Evolutionary conservation across 169 alveolate species (phyloP).

Genomic region (Eimeria maxima): DNA sequence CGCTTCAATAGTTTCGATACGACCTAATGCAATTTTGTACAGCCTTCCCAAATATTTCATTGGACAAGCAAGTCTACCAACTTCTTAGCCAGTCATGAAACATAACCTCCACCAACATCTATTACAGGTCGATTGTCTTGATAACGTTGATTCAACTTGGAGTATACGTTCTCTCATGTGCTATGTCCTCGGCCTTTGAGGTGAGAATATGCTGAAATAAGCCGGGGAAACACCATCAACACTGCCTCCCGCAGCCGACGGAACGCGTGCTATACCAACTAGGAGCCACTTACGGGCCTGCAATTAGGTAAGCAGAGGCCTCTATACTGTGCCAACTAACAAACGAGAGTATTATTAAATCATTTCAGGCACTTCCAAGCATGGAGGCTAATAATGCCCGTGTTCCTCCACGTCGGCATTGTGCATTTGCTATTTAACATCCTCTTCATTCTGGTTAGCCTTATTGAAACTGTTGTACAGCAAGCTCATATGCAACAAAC

Average conservation of each 20-base stretch:
- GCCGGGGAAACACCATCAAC: no score
- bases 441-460: constrained; percentile 83
- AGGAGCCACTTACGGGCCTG: constrained; percentile 80
- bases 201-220: background rate
- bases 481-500: background rate
- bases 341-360: background rate
- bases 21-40: background rate
- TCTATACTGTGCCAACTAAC: background rate
- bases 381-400: constrained; percentile 88
- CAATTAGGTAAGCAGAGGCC: constrained; percentile 12
- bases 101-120: background rate
- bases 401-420: constrained; percentile 89
- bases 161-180: constrained; percentile 73
- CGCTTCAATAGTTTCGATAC: no score
- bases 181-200: constrained; percentile 68
- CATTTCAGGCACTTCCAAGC: constrained; percentile 83
- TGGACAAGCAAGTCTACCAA: constrained; percentile 72
- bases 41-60: constrained; percentile 62
- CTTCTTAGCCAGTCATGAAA: background rate
- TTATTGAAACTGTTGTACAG: background rate
- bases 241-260: constrained; percentile 38
- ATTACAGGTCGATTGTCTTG: constrained; percentile 67
- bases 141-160: constrained; percentile 57
- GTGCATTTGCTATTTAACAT: constrained; percentile 89
- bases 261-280: constrained; percentile 74